These are phyloP conservation scores for Aspergillus niger DNA, from an alignment of 2,329 filamentous ascomycete species.

Conservation along the genomic window DNA sequence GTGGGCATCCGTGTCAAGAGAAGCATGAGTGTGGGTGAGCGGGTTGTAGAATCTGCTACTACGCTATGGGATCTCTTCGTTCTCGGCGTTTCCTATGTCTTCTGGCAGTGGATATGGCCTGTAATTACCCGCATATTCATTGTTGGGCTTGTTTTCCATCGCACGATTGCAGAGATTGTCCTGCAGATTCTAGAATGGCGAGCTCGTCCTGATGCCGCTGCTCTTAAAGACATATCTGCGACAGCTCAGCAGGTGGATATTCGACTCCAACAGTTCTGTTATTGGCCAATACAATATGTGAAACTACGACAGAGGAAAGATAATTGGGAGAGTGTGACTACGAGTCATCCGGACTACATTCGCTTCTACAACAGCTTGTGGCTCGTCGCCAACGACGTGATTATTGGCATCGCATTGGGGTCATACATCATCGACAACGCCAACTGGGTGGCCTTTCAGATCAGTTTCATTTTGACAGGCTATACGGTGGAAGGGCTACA, in stretches of 20 bases:
- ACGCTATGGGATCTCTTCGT: slow-evolving; percentile 77
- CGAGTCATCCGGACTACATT: slow-evolving; percentile 95
- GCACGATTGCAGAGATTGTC: slow-evolving; percentile 76
- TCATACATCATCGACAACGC: slow-evolving; percentile 98
- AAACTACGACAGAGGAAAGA: slow-evolving; percentile 85
- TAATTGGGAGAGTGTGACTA: slow-evolving; percentile 94
- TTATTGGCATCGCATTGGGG: slow-evolving; percentile 93
- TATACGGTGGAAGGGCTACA: slow-evolving; percentile 90
- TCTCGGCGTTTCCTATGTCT: slow-evolving; percentile 68
- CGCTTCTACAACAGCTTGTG: slow-evolving; percentile 98
- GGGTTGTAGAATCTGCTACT: slow-evolving; percentile 89
- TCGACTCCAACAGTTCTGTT: slow-evolving; percentile 94
- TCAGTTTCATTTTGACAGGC: slow-evolving; percentile 71
- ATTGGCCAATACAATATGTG: slow-evolving; percentile 96
- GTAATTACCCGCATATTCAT: slow-evolving; percentile 73
- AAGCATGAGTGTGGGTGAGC: slow-evolving; percentile 87
- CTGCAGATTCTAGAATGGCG: slow-evolving; percentile 83
- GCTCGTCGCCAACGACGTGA: slow-evolving; percentile 98
- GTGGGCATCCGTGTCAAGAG: slow-evolving; percentile 80
- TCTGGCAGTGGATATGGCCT: slow-evolving; percentile 76
- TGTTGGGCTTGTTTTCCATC: slow-evolving; percentile 75
- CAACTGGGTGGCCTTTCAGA: slow-evolving; percentile 75
- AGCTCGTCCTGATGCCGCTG: slow-evolving; percentile 72
- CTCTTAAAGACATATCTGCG: slow-evolving; percentile 91
- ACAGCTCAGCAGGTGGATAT: slow-evolving; percentile 98